phyloP scores from a whole-genome alignment of 192 early-diverging fungal genomes.

The Umbelopsis isabellina region DNA sequence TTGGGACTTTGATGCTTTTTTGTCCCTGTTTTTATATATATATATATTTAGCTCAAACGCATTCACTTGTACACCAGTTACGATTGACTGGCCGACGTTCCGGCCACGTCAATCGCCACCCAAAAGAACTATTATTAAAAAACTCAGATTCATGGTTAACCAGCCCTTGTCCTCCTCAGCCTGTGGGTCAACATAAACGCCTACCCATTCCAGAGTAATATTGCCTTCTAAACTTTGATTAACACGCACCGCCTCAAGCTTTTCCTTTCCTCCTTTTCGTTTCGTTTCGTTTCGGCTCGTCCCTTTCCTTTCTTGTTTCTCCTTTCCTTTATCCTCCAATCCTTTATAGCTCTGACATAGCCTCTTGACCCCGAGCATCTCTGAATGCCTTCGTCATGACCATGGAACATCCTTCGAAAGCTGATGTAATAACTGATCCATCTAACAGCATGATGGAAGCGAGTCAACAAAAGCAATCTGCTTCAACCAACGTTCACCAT shows the following conservation, averaged over 20 bases:
- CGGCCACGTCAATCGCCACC: neutral
- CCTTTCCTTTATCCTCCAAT: neutral
- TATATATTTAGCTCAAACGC: too few relatives aligned
- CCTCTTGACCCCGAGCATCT: neutral
- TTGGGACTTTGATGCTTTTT: too few relatives aligned
- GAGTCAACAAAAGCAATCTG: neutral
- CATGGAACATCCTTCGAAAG: neutral
- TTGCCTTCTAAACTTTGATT: neutral
- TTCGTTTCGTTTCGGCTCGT: too few relatives aligned
- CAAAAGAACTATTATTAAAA: neutral
- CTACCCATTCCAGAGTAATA: neutral
- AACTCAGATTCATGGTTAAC: conserved; percentile 2
- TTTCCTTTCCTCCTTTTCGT: neutral
- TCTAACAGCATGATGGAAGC: neutral
- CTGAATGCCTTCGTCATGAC: conserved; percentile 10
- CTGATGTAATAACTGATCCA: neutral
- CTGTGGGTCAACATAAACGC: neutral
- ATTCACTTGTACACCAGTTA: too few relatives aligned
- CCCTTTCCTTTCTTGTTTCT: neutral
- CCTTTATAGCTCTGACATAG: neutral
- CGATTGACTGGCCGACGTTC: conserved; percentile 18
- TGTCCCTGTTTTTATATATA: too few relatives aligned
- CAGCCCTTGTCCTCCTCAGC: neutral
- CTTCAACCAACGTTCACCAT: neutral
- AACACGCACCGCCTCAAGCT: neutral